Percentiles rank a stretch among this genome's conserved stretches.
These are phyloP conservation scores for Naganishia kalamii DNA, from an alignment of 768 basidiomycete genomes.

Conservation along the genomic window DNA sequence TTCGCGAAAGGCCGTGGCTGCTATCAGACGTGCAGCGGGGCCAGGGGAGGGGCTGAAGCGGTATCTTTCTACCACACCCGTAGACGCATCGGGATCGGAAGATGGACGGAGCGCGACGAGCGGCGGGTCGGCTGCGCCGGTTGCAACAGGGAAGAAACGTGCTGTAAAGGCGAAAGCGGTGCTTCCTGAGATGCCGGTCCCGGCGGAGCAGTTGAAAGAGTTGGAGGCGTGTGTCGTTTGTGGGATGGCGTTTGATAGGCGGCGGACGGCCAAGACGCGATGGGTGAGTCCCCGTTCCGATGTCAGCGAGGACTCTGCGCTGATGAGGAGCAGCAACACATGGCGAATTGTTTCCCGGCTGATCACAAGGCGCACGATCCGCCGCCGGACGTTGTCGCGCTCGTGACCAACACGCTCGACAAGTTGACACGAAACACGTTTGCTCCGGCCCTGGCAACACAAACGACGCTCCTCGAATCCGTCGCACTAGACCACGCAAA, in stretches of 20 bases:
- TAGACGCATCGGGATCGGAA: too few species aligned
- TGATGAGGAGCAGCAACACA: neutral
- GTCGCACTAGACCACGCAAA: constrained; percentile 1
- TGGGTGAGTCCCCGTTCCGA: constrained; percentile 19
- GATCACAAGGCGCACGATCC: neutral
- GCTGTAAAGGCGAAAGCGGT: constrained; percentile 8
- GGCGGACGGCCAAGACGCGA: constrained; percentile 22
- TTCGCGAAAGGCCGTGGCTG: constrained; percentile 1
- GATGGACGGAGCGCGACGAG: neutral
- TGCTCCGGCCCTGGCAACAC: neutral
- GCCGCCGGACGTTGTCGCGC: neutral
- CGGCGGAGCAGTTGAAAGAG: constrained; percentile 16
- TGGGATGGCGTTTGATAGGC: constrained; percentile 3
- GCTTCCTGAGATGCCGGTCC: constrained; percentile 11
- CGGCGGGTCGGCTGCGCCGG: neutral
- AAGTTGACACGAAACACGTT: constrained; percentile 4
- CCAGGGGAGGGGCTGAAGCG: neutral
- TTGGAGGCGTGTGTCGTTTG: constrained; percentile 22
- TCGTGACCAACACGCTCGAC: constrained; percentile 11
- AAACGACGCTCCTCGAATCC: constrained; percentile 17
- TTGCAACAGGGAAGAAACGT: neutral
- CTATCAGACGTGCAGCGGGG: neutral
- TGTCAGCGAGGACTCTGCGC: neutral
- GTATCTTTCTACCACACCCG: too few species aligned
- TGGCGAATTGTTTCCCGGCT: constrained; percentile 4